Percentiles rank a stretch among this genome's conserved stretches.
These are phyloP conservation scores for Fraxinus dipetala DNA, from an alignment of 305 asterid species.

Conservation along the genomic window DNA sequence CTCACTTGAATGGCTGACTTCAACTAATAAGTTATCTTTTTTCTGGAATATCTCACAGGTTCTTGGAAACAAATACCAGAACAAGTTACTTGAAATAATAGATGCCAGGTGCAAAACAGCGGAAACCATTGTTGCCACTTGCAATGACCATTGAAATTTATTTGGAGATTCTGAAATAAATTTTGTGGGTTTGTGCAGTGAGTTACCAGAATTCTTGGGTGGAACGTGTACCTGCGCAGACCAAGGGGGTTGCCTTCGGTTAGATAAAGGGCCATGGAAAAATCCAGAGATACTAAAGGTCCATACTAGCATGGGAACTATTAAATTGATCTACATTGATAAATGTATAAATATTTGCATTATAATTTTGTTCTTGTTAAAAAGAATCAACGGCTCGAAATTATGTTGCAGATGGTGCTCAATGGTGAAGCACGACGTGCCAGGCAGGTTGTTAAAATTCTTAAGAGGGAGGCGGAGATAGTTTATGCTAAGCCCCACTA, in stretches of 20 bases:
- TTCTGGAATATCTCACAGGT: slow-evolving; percentile 50
- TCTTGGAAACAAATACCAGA: slow-evolving; percentile 81
- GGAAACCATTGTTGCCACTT: neutral
- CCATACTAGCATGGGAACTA: slow-evolving; percentile 6
- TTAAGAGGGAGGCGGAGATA: slow-evolving; percentile 90
- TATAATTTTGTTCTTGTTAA: neutral
- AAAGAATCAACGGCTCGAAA: slow-evolving; percentile 23
- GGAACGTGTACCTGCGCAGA: slow-evolving; percentile 84
- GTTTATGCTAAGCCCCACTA: slow-evolving; percentile 85
- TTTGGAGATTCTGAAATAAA: slow-evolving; percentile 3
- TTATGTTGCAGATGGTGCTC: slow-evolving; percentile 66
- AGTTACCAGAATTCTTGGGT: slow-evolving; percentile 88
- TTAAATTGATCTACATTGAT: slow-evolving; percentile 16
- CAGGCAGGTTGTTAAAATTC: slow-evolving; percentile 89
- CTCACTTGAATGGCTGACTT: slow-evolving; percentile 6
- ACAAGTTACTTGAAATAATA: slow-evolving; percentile 81
- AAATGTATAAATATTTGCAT: neutral
- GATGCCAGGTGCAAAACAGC: slow-evolving; percentile 66
- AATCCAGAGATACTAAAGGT: slow-evolving; percentile 91
- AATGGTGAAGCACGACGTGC: slow-evolving; percentile 81
- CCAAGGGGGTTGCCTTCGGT: slow-evolving; percentile 89
- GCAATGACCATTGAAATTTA: neutral
- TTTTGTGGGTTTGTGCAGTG: slow-evolving; percentile 51
- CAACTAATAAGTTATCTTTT: slow-evolving; percentile 17
- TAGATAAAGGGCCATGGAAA: slow-evolving; percentile 99